Evolutionary conservation across 1,284 basidiomycete genomes (phyloP).

Genomic region (Entoloma clypeatum): DNA sequence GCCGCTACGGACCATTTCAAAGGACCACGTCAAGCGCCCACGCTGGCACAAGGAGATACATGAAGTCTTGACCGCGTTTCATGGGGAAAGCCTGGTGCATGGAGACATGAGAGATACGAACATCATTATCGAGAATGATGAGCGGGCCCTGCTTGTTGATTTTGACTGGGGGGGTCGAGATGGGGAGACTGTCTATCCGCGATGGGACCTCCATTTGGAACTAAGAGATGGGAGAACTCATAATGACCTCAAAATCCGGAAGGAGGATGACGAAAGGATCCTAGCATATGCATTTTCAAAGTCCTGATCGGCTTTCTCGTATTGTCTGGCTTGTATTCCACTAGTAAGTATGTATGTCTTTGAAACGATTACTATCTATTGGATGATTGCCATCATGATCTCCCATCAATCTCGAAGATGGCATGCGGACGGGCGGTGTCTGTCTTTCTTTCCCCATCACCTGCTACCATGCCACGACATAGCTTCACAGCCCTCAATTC

Average conservation of each 20-base stretch:
- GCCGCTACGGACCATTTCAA: slow-evolving; percentile 1
- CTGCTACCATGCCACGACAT: slow-evolving; percentile 52
- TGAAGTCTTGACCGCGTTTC: slow-evolving; percentile 16
- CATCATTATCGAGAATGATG: slow-evolving; percentile 16
- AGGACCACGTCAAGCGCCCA: slow-evolving; percentile 4
- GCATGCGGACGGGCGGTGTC: no score
- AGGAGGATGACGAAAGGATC: slow-evolving; percentile 17
- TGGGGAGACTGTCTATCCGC: slow-evolving; percentile 20
- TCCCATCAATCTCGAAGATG: no score
- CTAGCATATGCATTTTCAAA: slow-evolving; percentile 5
- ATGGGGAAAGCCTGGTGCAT: slow-evolving; percentile 17
- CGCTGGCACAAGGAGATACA: slow-evolving; percentile 14
- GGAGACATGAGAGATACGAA: slow-evolving; percentile 21
- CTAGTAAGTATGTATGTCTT: no score
- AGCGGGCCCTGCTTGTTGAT: slow-evolving; percentile 17
- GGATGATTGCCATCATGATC: no score
- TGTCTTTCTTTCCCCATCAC: no score
- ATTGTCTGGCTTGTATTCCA: no score
- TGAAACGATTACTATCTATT: no score
- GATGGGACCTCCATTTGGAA: slow-evolving; percentile 16
- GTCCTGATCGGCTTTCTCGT: slow-evolving; percentile 1
- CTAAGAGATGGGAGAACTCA: slow-evolving; percentile 15
- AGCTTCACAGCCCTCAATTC: slow-evolving; percentile 79
- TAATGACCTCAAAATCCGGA: slow-evolving; percentile 16
- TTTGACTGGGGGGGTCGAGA: slow-evolving; percentile 24